phyloP scores from a whole-genome alignment of 345 rosid species.

The Tarenaya hassleriana region DNA sequence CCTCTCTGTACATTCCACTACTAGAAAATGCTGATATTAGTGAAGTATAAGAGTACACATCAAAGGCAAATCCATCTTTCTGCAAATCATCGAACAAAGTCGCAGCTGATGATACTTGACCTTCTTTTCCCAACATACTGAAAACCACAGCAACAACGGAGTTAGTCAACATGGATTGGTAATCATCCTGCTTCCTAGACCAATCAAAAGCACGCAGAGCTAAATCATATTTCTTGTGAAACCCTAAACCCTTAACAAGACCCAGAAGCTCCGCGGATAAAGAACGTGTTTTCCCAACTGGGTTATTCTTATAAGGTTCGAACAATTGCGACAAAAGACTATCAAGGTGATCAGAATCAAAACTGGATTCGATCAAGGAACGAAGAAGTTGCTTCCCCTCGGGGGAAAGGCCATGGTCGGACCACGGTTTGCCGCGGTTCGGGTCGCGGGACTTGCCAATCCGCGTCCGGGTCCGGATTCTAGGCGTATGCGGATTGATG shows the following conservation, averaged over 20 bases:
- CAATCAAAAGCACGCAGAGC: conserved; percentile 71
- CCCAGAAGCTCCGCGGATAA: conserved; percentile 50
- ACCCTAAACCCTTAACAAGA: conserved; percentile 71
- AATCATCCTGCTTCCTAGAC: conserved; percentile 50
- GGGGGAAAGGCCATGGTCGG: conserved; percentile 50
- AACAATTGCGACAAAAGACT: conserved; percentile 34
- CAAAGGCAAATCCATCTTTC: conserved; percentile 52
- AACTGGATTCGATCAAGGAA: conserved; percentile 45
- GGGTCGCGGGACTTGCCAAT: conserved; percentile 58
- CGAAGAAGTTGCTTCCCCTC: conserved; percentile 57
- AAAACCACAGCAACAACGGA: conserved; percentile 61
- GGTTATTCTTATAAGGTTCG: conserved; percentile 31
- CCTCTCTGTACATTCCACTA: conserved; percentile 80
- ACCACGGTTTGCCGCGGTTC: conserved; percentile 81
- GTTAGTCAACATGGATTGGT: conserved; percentile 35
- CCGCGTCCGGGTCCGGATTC: conserved; percentile 43
- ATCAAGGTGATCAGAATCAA: conserved; percentile 41
- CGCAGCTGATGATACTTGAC: conserved; percentile 53
- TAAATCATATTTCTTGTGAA: conserved; percentile 51
- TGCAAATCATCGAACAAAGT: conserved; percentile 47
- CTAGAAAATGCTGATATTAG: conserved; percentile 61
- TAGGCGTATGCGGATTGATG: conserved; percentile 14
- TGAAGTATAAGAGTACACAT: conserved; percentile 78
- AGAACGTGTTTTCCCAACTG: conserved; percentile 17
- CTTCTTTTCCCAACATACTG: conserved; percentile 58